Conservation (phyloP, 2,329 filamentous ascomycete genomes). For the Fusarium avenaceum region DNA sequence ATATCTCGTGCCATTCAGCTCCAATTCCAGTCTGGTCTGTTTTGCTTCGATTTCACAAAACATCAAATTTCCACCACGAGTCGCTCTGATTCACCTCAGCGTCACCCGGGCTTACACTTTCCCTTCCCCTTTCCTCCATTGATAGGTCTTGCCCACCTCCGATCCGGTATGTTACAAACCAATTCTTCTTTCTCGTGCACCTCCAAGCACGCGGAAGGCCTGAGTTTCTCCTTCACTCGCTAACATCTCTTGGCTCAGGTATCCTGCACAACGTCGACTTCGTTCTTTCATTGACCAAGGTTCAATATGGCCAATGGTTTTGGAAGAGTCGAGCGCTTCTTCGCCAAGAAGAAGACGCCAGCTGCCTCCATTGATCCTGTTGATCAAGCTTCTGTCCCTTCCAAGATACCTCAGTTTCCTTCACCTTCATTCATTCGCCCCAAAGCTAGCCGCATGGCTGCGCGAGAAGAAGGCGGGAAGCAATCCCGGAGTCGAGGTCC, state of each 20-base stretch:
- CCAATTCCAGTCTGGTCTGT: constrained; percentile 27
- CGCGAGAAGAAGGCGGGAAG: constrained; percentile 63
- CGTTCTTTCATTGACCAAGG: constrained; percentile 47
- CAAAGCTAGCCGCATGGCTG: constrained; percentile 67
- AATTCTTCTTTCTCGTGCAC: constrained; percentile 28
- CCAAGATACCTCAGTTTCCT: constrained; percentile 60
- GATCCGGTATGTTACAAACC: constrained; percentile 38
- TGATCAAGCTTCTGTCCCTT: constrained; percentile 39
- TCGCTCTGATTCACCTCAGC: constrained; percentile 41
- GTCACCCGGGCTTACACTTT: constrained; percentile 27
- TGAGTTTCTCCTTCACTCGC: constrained; percentile 28
- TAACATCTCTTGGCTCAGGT: constrained; percentile 44
- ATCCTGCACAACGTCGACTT: constrained; percentile 44
- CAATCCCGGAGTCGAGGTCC: constrained; percentile 50
- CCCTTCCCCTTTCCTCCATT: constrained; percentile 20
- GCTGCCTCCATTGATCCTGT: constrained; percentile 43
- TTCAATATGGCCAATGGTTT: constrained; percentile 61
- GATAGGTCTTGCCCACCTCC: constrained; percentile 13
- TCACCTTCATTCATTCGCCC: constrained; percentile 69
- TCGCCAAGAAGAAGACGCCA: constrained; percentile 59
- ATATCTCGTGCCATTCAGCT: constrained; percentile 26
- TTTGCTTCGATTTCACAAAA: constrained; percentile 32
- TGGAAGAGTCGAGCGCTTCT: constrained; percentile 66
- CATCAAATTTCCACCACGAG: constrained; percentile 33
- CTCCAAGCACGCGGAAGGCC: constrained; percentile 19